Conservation (phyloP, 257 asterid genomes). For the Datura wrightii region DNA sequence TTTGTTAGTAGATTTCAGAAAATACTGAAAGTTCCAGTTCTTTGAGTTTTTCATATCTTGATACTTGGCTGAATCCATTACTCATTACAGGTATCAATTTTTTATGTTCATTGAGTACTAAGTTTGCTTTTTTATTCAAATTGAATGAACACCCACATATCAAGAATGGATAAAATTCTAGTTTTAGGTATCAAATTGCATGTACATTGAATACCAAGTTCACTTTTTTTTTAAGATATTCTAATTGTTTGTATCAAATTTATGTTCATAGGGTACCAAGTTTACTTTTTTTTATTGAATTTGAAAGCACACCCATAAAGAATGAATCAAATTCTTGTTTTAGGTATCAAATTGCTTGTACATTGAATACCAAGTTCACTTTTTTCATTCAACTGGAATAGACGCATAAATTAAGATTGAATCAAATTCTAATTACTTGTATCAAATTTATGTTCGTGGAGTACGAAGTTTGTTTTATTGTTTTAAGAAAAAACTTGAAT, state of each 20-base stretch:
- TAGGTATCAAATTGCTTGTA: background rate
- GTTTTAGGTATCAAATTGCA: background rate
- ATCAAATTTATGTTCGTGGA: background rate
- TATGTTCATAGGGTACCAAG: background rate
- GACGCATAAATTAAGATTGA: background rate
- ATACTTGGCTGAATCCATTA: background rate
- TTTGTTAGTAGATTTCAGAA: background rate
- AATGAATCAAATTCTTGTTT: background rate
- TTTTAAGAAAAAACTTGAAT: background rate
- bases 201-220: background rate
- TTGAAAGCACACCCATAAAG: background rate
- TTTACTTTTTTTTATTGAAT: background rate
- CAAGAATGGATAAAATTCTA: background rate
- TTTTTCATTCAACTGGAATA: background rate
- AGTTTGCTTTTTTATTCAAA: conserved; percentile 1
- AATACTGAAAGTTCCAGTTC: background rate
- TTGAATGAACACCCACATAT: background rate
- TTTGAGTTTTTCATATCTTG: background rate
- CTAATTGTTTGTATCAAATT: background rate
- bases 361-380: background rate
- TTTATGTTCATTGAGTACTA: background rate
- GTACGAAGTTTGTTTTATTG: background rate
- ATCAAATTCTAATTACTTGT: background rate
- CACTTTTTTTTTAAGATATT: too few species aligned
- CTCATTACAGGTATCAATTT: background rate